Evolutionary conservation across 495 filamentous ascomycete species (phyloP).

Genomic region (Halenospora varia): DNA sequence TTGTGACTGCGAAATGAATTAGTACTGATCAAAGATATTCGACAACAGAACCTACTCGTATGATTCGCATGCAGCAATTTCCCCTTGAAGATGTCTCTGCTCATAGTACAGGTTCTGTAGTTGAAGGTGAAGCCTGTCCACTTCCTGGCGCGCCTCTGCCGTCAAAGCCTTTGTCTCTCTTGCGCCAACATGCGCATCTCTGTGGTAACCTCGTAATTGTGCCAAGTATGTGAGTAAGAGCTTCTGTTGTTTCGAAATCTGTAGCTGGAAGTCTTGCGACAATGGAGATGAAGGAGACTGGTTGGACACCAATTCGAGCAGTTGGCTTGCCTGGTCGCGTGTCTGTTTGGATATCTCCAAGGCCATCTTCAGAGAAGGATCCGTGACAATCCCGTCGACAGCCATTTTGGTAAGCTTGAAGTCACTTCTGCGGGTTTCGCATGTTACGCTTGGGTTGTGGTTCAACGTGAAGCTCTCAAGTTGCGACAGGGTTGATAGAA

Average conservation of each 20-base stretch:
- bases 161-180: constrained; percentile 85
- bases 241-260: constrained; percentile 75
- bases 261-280: constrained; percentile 49
- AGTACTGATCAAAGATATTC: background rate
- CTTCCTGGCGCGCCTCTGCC: constrained; percentile 81
- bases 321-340: constrained; percentile 66
- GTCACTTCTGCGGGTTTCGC: no score
- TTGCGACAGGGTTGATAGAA: background rate
- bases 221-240: constrained; percentile 73
- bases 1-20: constrained; percentile 62
- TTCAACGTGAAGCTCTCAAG: no score
- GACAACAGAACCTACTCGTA: constrained; percentile 68
- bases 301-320: constrained; percentile 49
- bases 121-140: constrained; percentile 86
- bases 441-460: no score
- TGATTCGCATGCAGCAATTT: constrained; percentile 85
- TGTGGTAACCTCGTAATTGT: constrained; percentile 77
- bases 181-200: constrained; percentile 72
- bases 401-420: constrained; percentile 30
- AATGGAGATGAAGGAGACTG: constrained; percentile 31
- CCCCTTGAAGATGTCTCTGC: constrained; percentile 81
- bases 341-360: constrained; percentile 66
- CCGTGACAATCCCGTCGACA: constrained; percentile 59
- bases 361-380: constrained; percentile 66
- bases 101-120: constrained; percentile 97